Evolutionary conservation across 2,329 filamentous ascomycete genomes (phyloP).

Genomic region (Zasmidium citrigriseum): DNA sequence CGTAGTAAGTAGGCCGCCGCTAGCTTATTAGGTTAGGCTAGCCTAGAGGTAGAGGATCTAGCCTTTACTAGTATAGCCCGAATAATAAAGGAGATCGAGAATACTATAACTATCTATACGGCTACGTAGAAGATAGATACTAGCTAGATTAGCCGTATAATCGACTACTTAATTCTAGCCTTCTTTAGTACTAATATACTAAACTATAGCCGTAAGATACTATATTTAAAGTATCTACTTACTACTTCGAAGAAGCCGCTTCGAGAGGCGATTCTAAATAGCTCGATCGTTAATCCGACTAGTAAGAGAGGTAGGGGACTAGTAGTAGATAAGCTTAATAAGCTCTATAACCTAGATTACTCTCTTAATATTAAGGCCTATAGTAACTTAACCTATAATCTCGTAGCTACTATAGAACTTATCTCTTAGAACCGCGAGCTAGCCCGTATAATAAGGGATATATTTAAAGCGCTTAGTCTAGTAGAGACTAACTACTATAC

Average conservation of each 20-base stretch:
- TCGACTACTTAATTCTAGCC: not conserved
- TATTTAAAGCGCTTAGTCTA: not conserved
- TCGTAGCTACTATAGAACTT: not conserved
- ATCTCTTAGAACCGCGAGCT: not conserved
- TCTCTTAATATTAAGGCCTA: not conserved
- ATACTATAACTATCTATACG: not conserved
- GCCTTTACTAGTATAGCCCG: constrained; percentile 1
- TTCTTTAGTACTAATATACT: constrained; percentile 1
- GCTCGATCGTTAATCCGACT: not conserved
- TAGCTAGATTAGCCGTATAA: constrained; percentile 1
- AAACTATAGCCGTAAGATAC: constrained; percentile 1
- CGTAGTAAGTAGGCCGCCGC: too few relatives aligned
- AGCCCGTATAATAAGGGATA: not conserved
- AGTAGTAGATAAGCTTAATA: not conserved
- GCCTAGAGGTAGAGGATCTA: too few relatives aligned
- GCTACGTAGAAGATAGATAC: constrained; percentile 1
- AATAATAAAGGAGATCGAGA: constrained; percentile 2
- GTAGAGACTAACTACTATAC: constrained; percentile 4
- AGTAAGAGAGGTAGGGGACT: not conserved
- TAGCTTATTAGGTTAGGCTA: too few relatives aligned
- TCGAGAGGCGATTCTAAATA: not conserved
- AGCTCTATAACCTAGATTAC: not conserved
- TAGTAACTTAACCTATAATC: constrained; percentile 5
- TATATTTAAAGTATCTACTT: constrained; percentile 2
- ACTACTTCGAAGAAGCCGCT: not conserved